These are phyloP conservation scores for Cercospora zeae-maydis DNA, from an alignment of 2,329 filamentous ascomycete genomes.

Conservation along the genomic window DNA sequence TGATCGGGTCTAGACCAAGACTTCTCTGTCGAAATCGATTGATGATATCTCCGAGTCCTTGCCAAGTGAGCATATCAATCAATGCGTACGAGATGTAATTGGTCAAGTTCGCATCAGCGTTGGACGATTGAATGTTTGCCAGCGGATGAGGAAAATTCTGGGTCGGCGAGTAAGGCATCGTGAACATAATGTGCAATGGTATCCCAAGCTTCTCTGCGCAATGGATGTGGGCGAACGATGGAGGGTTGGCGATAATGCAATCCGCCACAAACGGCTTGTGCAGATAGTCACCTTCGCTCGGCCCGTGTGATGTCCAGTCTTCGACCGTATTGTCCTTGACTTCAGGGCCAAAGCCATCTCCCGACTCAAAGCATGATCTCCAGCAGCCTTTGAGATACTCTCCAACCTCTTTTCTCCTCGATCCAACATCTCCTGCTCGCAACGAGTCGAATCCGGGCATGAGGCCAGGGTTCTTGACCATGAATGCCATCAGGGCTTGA, in stretches of 20 bases:
- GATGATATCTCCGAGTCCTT: slow-evolving; percentile 85
- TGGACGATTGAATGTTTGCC: slow-evolving; percentile 73
- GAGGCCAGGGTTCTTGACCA: slow-evolving; percentile 83
- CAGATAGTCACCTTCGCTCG: slow-evolving; percentile 42
- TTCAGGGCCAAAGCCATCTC: slow-evolving; percentile 55
- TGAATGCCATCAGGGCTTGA: slow-evolving; percentile 63
- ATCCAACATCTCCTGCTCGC: slow-evolving; percentile 71
- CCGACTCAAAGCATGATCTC: slow-evolving; percentile 78
- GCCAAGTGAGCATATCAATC: slow-evolving; percentile 90
- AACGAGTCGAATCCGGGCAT: slow-evolving; percentile 79
- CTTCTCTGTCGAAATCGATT: slow-evolving; percentile 77
- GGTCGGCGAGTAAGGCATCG: slow-evolving; percentile 89
- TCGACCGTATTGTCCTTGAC: slow-evolving; percentile 46
- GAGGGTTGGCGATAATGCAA: slow-evolving; percentile 74
- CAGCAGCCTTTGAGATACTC: slow-evolving; percentile 82
- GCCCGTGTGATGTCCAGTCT: slow-evolving; percentile 40
- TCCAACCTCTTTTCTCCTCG: slow-evolving; percentile 69
- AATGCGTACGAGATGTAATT: slow-evolving; percentile 82
- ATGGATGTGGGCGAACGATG: slow-evolving; percentile 72
- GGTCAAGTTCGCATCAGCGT: slow-evolving; percentile 70
- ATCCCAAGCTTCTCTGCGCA: slow-evolving; percentile 72
- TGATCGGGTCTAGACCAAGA: slow-evolving; percentile 72
- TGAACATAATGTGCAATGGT: slow-evolving; percentile 84
- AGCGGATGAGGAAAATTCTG: slow-evolving; percentile 82
- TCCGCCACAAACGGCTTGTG: slow-evolving; percentile 73